Evolutionary conservation across 129 eudicot species (phyloP), one percentile per base, ranked within the genome.

Genomic region (Ambrosia artemisiifolia): DNA sequence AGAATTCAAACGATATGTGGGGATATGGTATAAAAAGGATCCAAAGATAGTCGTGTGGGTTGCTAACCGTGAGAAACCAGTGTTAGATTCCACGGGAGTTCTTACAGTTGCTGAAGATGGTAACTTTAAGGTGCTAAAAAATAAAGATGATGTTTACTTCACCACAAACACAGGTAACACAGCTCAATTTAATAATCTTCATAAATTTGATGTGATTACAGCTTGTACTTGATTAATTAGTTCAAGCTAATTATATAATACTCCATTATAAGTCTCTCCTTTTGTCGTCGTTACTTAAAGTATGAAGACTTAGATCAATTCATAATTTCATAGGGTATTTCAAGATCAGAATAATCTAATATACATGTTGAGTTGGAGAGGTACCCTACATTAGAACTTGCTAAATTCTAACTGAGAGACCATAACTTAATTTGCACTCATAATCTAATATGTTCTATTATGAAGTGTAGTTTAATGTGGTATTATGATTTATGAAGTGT

Each of bases 41-140:
- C n/a, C n/a, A n/a, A n/a, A n/a, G n/a, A n/a, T n/a, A n/a, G n/a
- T n/a, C n/a, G n/a, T n/a, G n/a, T n/a, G n/a, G n/a, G n/a, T n/a
- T n/a, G n/a, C n/a, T n/a, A n/a, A n/a, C n/a, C 81, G 95, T 18
- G 72, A 75, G 44, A 7, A 18, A 0, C 88, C 95, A 1, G 11
- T 76, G 49, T 36, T 4, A 7, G 73, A 60, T 67, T 67, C 61
- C 18, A 11, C 70, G 0, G 86, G 66, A 18, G 32, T 54, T 48
- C 33, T 78, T 68, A 56, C 50, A 0, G 42, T 81, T 46, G 18
- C 79, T 47, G 63, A 67, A n/a, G 83, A 78, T 54, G 86, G 86
- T 33, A 67, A 78, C 7, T 55, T 68, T 43, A 68, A 68, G 82
- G 50, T 82, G 47, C 44, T 53, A 42, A 47, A 61, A 28, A 16